Evolutionary conservation across 441 rosid species (phyloP).

Genomic region (Francoa sonchifolia): DNA sequence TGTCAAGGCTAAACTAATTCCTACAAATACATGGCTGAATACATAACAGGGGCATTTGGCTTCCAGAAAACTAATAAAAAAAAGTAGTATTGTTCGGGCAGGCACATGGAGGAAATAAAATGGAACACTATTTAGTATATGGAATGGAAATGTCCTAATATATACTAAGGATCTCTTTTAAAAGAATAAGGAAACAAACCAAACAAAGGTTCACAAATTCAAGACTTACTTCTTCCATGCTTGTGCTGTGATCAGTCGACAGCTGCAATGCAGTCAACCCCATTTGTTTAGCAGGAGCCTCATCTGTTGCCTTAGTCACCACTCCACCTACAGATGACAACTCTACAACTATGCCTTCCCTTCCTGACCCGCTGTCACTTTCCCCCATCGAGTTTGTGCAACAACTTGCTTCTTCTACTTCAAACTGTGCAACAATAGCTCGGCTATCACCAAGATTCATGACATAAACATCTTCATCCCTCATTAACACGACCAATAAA

Average conservation of each 20-base stretch:
- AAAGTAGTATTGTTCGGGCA: too few relatives aligned
- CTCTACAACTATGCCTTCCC: slow-evolving; percentile 39
- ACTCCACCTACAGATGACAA: slow-evolving; percentile 13
- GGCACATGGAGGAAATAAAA: too few relatives aligned
- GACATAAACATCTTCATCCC: too few relatives aligned
- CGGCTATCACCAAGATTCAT: slow-evolving; percentile 96
- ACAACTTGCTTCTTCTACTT: slow-evolving; percentile 33
- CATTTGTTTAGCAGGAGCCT: slow-evolving; percentile 26
- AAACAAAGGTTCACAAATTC: slow-evolving; percentile 1
- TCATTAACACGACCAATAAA: slow-evolving; percentile 80
- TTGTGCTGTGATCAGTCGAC: slow-evolving; percentile 91
- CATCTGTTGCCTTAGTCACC: slow-evolving; percentile 16
- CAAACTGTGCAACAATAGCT: slow-evolving; percentile 80
- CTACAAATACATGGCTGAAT: too few relatives aligned
- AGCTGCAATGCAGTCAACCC: slow-evolving; percentile 77
- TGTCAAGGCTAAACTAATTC: too few relatives aligned
- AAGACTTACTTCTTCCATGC: slow-evolving; percentile 83
- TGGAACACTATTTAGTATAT: too few relatives aligned
- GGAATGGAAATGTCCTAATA: too few relatives aligned
- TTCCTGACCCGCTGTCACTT: slow-evolving; percentile 20
- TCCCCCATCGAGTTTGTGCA: slow-evolving; percentile 22
- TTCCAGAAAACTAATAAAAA: too few relatives aligned
- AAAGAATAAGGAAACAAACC: not conserved
- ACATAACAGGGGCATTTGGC: too few relatives aligned
- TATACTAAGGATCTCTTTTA: too few relatives aligned